Evolutionary conservation across 1,284 basidiomycete species (phyloP).

Genomic region (Porodaedalea pini): DNA sequence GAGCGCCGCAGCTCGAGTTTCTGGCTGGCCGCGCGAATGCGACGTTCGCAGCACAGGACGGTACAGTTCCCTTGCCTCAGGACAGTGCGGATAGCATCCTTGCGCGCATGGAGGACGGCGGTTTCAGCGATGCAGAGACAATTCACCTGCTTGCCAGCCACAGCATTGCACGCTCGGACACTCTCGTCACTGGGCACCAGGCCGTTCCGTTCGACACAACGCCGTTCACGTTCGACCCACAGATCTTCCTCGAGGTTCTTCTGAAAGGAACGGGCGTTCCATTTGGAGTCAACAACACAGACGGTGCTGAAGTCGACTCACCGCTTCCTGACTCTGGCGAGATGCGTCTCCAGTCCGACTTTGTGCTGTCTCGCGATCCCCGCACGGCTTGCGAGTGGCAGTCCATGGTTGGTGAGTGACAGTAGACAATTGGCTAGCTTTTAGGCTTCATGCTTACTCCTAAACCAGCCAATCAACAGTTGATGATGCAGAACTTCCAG

Average conservation of each 20-base stretch:
- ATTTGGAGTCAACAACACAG: constrained; percentile 14
- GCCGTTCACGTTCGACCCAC: constrained; percentile 24
- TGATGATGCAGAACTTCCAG: constrained; percentile 28
- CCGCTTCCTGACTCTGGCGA: constrained; percentile 11
- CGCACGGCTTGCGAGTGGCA: constrained; percentile 24
- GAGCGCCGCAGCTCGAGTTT: constrained; percentile 29
- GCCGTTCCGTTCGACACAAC: constrained; percentile 24
- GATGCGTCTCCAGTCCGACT: constrained; percentile 21
- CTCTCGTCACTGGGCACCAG: constrained; percentile 18
- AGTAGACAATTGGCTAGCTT: constrained; percentile 22
- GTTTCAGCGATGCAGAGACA: constrained; percentile 31
- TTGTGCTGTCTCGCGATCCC: constrained; percentile 20
- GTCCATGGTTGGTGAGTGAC: constrained; percentile 16
- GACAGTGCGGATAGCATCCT: constrained; percentile 29
- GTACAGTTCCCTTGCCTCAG: constrained; percentile 28
- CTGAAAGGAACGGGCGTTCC: constrained; percentile 21
- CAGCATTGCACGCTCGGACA: constrained; percentile 21
- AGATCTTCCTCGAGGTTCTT: constrained; percentile 22
- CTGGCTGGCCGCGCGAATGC: constrained; percentile 26
- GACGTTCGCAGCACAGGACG: constrained; percentile 18
- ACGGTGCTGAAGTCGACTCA: constrained; percentile 9
- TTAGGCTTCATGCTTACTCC: constrained; percentile 27
- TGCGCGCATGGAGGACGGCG: constrained; percentile 24
- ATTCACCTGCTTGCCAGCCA: constrained; percentile 28
- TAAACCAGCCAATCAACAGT: constrained; percentile 27